Evolutionary conservation across 805 yeast genomes (phyloP).

Genomic region (Wickerhamiella dianesei): DNA sequence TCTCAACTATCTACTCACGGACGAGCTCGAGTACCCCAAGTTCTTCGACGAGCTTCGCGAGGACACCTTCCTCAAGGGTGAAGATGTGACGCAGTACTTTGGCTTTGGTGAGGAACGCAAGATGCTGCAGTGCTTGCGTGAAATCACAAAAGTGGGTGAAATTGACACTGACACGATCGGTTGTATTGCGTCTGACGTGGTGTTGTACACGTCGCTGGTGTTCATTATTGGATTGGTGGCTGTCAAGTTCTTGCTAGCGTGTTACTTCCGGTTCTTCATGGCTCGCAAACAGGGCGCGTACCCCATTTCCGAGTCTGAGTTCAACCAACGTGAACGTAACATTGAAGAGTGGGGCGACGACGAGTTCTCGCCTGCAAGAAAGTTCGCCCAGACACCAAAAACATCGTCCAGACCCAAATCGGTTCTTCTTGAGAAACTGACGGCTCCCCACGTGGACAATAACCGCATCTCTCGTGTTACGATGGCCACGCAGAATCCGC

Average conservation of each 20-base stretch:
- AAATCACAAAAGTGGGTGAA: constrained; percentile 76
- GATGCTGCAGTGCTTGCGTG: constrained; percentile 70
- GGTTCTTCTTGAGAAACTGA: constrained; percentile 14
- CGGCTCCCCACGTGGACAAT: constrained; percentile 7
- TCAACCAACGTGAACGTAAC: constrained; percentile 49
- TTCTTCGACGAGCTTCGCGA: constrained; percentile 51
- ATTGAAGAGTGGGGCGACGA: constrained; percentile 82
- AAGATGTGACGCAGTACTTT: constrained; percentile 66
- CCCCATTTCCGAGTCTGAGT: constrained; percentile 38
- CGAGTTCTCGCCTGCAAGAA: constrained; percentile 27
- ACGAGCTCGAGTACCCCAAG: constrained; percentile 59
- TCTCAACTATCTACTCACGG: constrained; percentile 57
- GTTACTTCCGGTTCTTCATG: constrained; percentile 76
- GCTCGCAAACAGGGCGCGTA: constrained; percentile 73
- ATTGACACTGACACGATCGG: constrained; percentile 85
- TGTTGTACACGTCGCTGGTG: constrained; percentile 64
- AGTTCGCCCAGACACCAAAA: constrained; percentile 3
- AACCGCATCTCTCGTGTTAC: constrained; percentile 18
- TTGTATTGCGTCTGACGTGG: constrained; percentile 81
- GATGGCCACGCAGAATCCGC: constrained; percentile 24
- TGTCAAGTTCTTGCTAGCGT: constrained; percentile 69
- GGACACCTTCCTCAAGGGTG: constrained; percentile 48
- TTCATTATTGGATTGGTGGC: constrained; percentile 73
- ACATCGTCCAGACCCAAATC: constrained; percentile 13
- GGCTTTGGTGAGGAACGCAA: constrained; percentile 52